These are phyloP conservation scores for Acanthamoeba triangularis DNA, from an alignment of 208 protist genomes.

Conservation along the genomic window DNA sequence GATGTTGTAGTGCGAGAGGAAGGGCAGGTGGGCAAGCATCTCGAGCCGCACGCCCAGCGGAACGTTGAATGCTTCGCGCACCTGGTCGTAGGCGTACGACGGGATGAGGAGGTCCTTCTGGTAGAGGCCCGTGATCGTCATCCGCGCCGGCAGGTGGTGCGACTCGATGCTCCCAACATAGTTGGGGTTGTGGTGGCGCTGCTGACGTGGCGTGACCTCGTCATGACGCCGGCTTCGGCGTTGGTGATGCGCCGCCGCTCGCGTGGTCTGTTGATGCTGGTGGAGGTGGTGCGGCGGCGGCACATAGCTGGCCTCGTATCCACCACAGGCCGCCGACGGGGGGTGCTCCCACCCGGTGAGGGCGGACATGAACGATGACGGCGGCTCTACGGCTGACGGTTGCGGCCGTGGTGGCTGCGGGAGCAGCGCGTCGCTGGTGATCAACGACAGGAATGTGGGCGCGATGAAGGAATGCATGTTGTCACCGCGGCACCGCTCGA, in stretches of 20 bases:
- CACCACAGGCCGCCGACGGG: not conserved
- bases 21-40: not conserved
- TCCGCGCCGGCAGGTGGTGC: not conserved
- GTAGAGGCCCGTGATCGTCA: not conserved
- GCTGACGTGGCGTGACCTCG: not conserved
- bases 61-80: not conserved
- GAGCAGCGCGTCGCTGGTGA: not conserved
- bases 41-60: constrained; percentile 2
- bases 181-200: not conserved
- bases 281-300: not conserved
- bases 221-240: not conserved
- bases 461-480: not conserved
- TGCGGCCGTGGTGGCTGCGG: too few species aligned
- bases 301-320: not conserved
- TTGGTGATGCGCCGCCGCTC: not conserved
- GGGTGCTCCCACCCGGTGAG: not conserved
- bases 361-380: not conserved
- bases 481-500: too few species aligned
- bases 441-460: not conserved
- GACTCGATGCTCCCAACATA: not conserved
- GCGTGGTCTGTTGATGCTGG: not conserved
- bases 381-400: not conserved
- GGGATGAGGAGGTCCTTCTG: constrained; percentile 16
- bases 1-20: constrained; percentile 30
- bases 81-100: not conserved